Percentiles rank a stretch among this genome's conserved stretches.
Evolutionary conservation across 306 rosid genomes (phyloP).

Genomic region (Medicago lupulina): DNA sequence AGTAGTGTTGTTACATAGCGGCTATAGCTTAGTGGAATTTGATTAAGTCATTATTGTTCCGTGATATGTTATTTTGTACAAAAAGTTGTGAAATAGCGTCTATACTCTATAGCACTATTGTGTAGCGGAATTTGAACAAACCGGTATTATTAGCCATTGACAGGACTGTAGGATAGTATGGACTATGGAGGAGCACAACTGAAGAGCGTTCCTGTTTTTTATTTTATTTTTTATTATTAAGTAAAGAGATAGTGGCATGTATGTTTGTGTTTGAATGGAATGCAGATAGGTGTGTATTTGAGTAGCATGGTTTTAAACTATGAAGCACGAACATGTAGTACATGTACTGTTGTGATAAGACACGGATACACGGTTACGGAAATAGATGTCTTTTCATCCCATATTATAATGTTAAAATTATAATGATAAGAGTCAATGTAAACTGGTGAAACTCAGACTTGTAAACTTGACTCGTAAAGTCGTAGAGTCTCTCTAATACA

Average conservation of each 20-base stretch:
- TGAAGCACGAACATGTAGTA: too few relatives aligned
- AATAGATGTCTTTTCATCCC: neutral
- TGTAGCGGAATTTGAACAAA: neutral
- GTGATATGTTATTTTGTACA: neutral
- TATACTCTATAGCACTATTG: neutral
- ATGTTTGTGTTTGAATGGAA: conserved; percentile 12
- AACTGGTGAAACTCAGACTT: neutral
- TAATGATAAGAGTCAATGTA: conserved; percentile 2
- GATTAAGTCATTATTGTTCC: neutral
- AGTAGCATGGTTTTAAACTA: neutral
- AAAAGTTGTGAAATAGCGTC: neutral
- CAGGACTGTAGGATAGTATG: neutral
- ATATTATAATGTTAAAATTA: conserved; percentile 14
- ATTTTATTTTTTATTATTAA: neutral
- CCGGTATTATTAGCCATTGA: neutral
- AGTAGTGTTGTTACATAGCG: neutral
- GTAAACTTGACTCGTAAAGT: neutral
- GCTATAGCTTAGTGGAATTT: neutral
- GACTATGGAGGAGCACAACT: neutral
- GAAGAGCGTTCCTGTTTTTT: neutral
- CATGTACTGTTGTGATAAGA: neutral
- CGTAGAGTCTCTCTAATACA: neutral
- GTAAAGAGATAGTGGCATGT: neutral
- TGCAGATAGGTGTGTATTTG: too few relatives aligned
- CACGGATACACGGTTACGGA: neutral